Base-by-base conservation (phyloP, 768 basidiomycete genomes). In the Xerocomellus amylosporus region DNA sequence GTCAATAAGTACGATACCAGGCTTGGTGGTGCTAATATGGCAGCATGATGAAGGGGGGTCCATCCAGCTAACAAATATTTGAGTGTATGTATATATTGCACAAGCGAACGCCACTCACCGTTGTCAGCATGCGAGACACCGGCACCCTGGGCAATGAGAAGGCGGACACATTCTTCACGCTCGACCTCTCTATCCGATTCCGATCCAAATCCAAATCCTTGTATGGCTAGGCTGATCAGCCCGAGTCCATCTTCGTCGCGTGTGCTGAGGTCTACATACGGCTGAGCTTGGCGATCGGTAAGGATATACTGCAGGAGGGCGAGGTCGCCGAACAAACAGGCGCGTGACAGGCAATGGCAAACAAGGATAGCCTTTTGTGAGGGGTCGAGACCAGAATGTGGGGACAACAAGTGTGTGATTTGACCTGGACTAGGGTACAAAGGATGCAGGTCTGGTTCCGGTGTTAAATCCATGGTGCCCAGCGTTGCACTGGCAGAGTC, bases 1-100 rank as follows among this genome's bases (percentile, higher is more conserved):
- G 92, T 96, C 74, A 98, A 86, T 22, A 99, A 78, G 76, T 93
- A 88, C 0, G 94, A 93, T 20, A 98, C 82, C 20, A 98, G 76
- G 3, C 94, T 94, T 3, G 95, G 90, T 31, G 96, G 93, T 13
- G 92, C 85, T 36, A 91, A 75, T 48, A 98, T 73, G 8, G 90
- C 90, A 8, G 96, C 93, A 73, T 96, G 87, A 64, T 98, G 96
- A 13, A 99, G 77, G 4, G 95, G 86, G 10, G 92, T 93, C 97
- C 97, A 98, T 33, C 96, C 95, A 56, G 83, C 94, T 97, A 62
- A 53, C 43, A 56, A 44, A 42, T 4, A 39, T 31, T 39, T 56
- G 53, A 59, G 28, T 36, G 52, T 49, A 40, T 36, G 31, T 20
- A 51, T 22, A 30, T n/a, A 30, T 30, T 53, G 28, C 13, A 47